Conservation (phyloP, 371 early-diverging fungal genomes). For the Rhizopus stolonifer region DNA sequence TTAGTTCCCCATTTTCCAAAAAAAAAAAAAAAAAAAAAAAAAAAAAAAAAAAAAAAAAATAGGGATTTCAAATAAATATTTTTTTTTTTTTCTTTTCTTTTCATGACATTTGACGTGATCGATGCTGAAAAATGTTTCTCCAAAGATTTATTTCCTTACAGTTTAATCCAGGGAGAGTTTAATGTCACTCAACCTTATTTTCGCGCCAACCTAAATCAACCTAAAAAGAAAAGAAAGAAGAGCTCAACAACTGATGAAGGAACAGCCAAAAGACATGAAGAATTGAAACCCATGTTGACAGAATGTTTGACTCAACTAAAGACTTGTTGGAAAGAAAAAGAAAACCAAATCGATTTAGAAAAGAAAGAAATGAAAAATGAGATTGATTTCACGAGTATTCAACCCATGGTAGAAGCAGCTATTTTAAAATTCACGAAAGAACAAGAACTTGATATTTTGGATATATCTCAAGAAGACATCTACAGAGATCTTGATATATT, state of each 20-base stretch:
- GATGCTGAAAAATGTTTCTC: slow-evolving; percentile 26
- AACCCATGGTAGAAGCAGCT: slow-evolving; percentile 26
- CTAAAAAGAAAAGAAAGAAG: slow-evolving; percentile 21
- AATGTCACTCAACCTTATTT: slow-evolving; percentile 38
- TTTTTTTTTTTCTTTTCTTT: slow-evolving; percentile 4
- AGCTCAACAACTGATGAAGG: slow-evolving; percentile 22
- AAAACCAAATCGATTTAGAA: neutral
- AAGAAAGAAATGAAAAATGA: slow-evolving; percentile 8
- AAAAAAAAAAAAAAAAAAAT: no score
- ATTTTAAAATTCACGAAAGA: slow-evolving; percentile 13
- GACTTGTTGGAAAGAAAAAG: slow-evolving; percentile 2
- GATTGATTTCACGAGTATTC: slow-evolving; percentile 34
- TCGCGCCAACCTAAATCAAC: slow-evolving; percentile 6
- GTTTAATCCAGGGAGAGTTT: slow-evolving; percentile 31
- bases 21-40: slow-evolving; percentile 7
- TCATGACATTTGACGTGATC: slow-evolving; percentile 16
- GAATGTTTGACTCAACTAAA: slow-evolving; percentile 13
- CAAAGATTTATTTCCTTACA: slow-evolving; percentile 13
- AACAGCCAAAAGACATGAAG: slow-evolving; percentile 29
- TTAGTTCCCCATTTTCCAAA: slow-evolving; percentile 25
- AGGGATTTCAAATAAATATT: no score
- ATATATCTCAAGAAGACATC: neutral
- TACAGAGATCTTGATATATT: slow-evolving; percentile 25
- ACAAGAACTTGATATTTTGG: neutral
- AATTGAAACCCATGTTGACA: slow-evolving; percentile 15